phyloP scores from a whole-genome alignment of 169 alveolate genomes.

The Eimeria falciformis region DNA sequence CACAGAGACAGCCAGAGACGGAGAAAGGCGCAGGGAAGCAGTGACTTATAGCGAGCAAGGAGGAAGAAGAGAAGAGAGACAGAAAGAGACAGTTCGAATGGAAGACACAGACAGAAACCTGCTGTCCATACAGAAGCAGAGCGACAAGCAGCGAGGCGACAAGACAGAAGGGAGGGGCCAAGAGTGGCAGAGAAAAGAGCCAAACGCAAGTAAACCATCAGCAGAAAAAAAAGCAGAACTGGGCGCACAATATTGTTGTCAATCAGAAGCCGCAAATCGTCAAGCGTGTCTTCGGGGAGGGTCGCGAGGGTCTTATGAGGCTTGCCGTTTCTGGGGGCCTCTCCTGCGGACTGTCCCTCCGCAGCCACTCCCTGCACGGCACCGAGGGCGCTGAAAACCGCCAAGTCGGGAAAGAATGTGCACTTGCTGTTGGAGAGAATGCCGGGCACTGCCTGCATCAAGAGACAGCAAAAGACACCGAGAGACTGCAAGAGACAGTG shows the following conservation, averaged over 20 bases:
- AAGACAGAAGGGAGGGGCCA: no score
- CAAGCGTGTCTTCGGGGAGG: not conserved
- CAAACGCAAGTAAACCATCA: no score
- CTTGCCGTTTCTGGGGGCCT: not conserved
- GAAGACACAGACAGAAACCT: no score
- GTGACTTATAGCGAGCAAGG: not conserved
- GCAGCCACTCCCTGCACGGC: not conserved
- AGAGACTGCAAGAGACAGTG: not conserved
- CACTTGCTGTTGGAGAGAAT: constrained; percentile 38
- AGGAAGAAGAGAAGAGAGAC: not conserved
- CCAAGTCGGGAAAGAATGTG: constrained; percentile 58
- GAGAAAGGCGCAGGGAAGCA: not conserved
- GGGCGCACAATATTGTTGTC: not conserved
- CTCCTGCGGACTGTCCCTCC: not conserved
- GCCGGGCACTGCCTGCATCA: constrained; percentile 52
- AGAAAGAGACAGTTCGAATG: not conserved
- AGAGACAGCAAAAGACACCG: not conserved
- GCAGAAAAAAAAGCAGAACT: not conserved
- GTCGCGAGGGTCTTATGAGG: not conserved
- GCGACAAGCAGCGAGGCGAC: no score
- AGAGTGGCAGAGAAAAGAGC: no score
- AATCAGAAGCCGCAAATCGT: constrained; percentile 21
- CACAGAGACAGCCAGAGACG: not conserved
- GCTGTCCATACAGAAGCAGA: no score
- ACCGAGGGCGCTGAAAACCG: constrained; percentile 29